Evolutionary conservation across 2,329 filamentous ascomycete species (phyloP), one percentile per base, ranked within the genome.

Genomic region (Aspergillus ochraceus): DNA sequence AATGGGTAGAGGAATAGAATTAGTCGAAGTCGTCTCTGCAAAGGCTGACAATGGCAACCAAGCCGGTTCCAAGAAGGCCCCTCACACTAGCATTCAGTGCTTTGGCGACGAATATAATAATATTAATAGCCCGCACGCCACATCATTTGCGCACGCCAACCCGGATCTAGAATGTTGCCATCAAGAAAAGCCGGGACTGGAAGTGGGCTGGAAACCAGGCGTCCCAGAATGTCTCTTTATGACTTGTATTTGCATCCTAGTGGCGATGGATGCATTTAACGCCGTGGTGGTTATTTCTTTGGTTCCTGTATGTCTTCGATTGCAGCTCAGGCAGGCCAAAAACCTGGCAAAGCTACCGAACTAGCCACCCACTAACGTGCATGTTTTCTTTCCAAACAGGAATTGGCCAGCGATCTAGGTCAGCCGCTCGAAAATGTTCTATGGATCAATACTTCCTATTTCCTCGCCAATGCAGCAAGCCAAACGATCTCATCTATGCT

Each of bases 401-500:
- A 73, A 63, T 67, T 64, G 64, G 82, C 64, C 68, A 77, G 46
- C 50, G 68, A 17, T 62, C 76, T 62, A 66, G 80, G 24, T 53
- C 73, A 49, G 67, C 75, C 58, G 60, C 72, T 62, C 63, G 77
- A 36, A 10, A 73, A 77, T 51, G 73, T 77, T 0, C 79, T 84
- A 58, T 85, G 83, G 83, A 74, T 80, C 12, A 80, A 79, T 2
- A 79, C 81, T 0, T 75, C 77, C 3, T 84, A 83, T 59, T 74
- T 84, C 0, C 68, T 83, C 5, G 62, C 68, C 54, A 70, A 66
- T 53, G 68, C 70, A 19, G 63, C 66, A 11, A 69, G 70, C 12
- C 70, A 73, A 47, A 57, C 68, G 1, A 63, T 72, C 11, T 73
- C 71, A 57, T 60, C 68, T 20, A 73, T 74, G 65, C 51, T 73